Evolutionary conservation across 1,139 yeast genomes (phyloP), one percentile per base, ranked within the genome.

Genomic region (Zygoascus meyerae): DNA sequence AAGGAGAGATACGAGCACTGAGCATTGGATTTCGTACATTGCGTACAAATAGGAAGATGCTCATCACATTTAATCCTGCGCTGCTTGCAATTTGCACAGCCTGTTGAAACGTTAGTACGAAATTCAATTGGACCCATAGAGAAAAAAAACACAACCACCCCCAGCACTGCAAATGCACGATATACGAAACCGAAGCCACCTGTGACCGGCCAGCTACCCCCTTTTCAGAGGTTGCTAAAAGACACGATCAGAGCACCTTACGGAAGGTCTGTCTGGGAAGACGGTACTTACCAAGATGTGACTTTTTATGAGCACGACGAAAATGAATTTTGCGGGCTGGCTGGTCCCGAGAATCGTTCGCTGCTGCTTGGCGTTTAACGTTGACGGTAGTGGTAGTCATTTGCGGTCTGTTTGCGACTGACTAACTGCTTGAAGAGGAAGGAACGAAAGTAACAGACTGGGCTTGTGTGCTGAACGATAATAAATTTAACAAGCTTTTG

Each of bases 11-110:
- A 63, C 2, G 67, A 62, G 49, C 67, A 63, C 10, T 49, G 47
- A 7, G 55, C 51, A 45, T 79, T 78, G 7, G 84, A 81, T 60
- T 79, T 75, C 46, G 72, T 58, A 59, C 86, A 81, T 58, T 80
- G 81, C 45, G 73, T 68, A 57, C 86, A 81, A 32, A 74, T 70
- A 0, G 85, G 86, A 30, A 79, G 67, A 48, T 73, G 72, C 59
- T 81, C 86, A 62, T 81, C 85, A 64, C 86, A 81, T 59, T 81
- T 81, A 59, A 81, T 79, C 50, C 86, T 67, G 51, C 86, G 72
- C 55, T 77, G 74, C 56, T 81, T 79, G 65, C 86, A 81, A 34
- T 83, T 79, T 4, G 80, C 79, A 65, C 86, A 81, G 30, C 83
- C 44, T 42, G 29, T 40, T 8, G 31, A 15, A 17, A 11, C 30